A percentile compares a stretch with the other conserved stretches of the same genome.
phyloP scores from a whole-genome alignment of 2,329 filamentous ascomycete species.

The Thermothelomyces thermophilus region DNA sequence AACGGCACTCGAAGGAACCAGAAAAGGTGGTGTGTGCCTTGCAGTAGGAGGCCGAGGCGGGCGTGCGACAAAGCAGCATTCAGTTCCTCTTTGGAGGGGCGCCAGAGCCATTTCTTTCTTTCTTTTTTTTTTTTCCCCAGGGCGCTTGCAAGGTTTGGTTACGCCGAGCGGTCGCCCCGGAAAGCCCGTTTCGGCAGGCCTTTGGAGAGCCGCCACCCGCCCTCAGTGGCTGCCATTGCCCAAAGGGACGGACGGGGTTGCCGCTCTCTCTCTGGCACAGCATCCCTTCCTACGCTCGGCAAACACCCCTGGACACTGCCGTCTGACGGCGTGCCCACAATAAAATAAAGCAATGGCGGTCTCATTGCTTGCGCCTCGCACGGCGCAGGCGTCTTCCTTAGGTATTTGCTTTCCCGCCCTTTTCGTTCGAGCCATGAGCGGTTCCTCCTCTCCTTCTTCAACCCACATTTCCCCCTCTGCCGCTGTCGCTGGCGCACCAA shows the following conservation, averaged over 20 bases:
- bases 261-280: not conserved
- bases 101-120: slow-evolving; percentile 1
- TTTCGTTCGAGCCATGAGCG: slow-evolving; percentile 18
- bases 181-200: slow-evolving; percentile 4
- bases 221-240: not conserved
- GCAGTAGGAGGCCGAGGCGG: slow-evolving; percentile 8
- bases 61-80: slow-evolving; percentile 1
- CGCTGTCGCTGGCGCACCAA: slow-evolving; percentile 2
- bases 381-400: slow-evolving; percentile 28
- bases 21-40: slow-evolving; percentile 11
- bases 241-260: not conserved
- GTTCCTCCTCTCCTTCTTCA: slow-evolving; percentile 3
- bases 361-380: slow-evolving; percentile 27
- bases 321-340: slow-evolving; percentile 10
- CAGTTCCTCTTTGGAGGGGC: not conserved
- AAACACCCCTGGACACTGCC: not conserved
- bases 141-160: not conserved
- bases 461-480: slow-evolving; percentile 2
- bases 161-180: not conserved
- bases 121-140: not conserved
- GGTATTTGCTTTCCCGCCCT: slow-evolving; percentile 27
- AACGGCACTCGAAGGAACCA: not conserved
- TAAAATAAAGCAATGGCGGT: slow-evolving; percentile 30
- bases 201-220: not conserved
- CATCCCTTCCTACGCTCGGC: not conserved